Conservation (phyloP, 345 rosid species). For the Rubroshorea leprosula region DNA sequence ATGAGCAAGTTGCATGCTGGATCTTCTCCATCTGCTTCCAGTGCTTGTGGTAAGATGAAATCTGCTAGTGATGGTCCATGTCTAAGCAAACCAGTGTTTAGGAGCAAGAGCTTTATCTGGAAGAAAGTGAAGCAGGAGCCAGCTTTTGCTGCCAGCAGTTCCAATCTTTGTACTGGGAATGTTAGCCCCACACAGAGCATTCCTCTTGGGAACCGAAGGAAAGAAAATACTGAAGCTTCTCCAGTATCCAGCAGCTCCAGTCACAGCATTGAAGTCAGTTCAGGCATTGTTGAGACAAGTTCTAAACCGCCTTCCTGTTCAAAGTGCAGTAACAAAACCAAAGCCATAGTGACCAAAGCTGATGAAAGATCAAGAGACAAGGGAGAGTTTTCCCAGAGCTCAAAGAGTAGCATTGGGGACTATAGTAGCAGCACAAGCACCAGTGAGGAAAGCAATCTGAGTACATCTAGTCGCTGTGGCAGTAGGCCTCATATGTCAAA, state of each 20-base stretch:
- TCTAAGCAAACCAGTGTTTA: constrained; percentile 46
- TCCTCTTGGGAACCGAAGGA: constrained; percentile 22
- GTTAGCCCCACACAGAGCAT: constrained; percentile 12
- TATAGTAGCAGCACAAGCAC: constrained; percentile 57
- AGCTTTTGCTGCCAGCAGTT: constrained; percentile 29
- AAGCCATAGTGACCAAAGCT: constrained; percentile 27
- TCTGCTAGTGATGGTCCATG: constrained; percentile 25
- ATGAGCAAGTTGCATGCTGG: constrained; percentile 28
- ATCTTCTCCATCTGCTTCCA: constrained; percentile 24
- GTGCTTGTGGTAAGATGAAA: constrained; percentile 17
- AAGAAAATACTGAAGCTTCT: constrained; percentile 33
- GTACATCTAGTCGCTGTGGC: constrained; percentile 45
- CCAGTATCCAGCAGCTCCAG: constrained; percentile 30
- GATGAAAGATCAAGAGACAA: constrained; percentile 56
- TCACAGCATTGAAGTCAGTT: constrained; percentile 32
- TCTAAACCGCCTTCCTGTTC: constrained; percentile 28
- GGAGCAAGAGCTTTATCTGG: constrained; percentile 45
- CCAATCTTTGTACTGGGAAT: constrained; percentile 20
- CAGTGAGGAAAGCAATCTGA: constrained; percentile 52
- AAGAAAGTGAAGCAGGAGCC: constrained; percentile 46
- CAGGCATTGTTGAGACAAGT: constrained; percentile 27
- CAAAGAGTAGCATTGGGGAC: constrained; percentile 78
- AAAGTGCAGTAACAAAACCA: constrained; percentile 25
- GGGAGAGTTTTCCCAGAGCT: constrained; percentile 70
- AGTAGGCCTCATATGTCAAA: constrained; percentile 77